phyloP scores from a whole-genome alignment of 495 filamentous ascomycete species.

The Lasiosphaeris hirsuta region DNA sequence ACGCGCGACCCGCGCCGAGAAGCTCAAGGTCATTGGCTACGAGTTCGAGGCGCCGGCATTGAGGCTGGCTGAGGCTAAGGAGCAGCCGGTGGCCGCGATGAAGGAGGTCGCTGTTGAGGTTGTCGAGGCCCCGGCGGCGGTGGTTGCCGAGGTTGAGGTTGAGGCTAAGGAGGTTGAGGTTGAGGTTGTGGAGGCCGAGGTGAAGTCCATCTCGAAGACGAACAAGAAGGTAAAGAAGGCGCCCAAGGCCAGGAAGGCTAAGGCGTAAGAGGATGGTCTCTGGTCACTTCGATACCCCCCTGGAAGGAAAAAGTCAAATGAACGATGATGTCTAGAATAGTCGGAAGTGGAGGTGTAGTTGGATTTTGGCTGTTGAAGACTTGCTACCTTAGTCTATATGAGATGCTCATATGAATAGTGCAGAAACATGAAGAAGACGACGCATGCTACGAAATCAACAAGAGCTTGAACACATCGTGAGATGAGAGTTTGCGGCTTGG shows the following conservation, averaged over 20 bases:
- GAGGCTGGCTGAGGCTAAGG: conserved; percentile 54
- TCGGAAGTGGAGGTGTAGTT: not conserved
- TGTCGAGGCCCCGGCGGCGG: conserved; percentile 27
- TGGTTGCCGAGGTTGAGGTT: conserved; percentile 10
- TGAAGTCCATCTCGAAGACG: conserved; percentile 5
- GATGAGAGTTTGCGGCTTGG: not conserved
- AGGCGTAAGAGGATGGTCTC: conserved; percentile 4
- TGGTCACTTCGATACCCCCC: too few species aligned
- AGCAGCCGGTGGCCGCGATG: conserved; percentile 36
- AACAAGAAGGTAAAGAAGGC: conserved; percentile 16
- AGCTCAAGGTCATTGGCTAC: conserved; percentile 79
- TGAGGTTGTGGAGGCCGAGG: conserved; percentile 9
- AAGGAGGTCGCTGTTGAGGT: conserved; percentile 27
- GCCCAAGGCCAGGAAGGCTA: conserved; percentile 30
- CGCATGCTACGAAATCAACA: not conserved
- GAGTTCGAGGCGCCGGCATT: conserved; percentile 72
- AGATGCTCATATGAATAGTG: too few species aligned
- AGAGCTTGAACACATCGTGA: not conserved
- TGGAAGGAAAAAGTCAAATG: not conserved
- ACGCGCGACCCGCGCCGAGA: conserved; percentile 61
- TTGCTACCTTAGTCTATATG: not conserved
- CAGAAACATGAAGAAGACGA: not conserved
- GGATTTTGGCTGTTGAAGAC: not conserved
- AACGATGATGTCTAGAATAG: not conserved
- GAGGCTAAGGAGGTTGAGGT: conserved; percentile 10